Percentiles rank a stretch among this genome's conserved stretches.
Conservation (phyloP, 176 grass and related monocot genomes). For the Raddia distichophylla region DNA sequence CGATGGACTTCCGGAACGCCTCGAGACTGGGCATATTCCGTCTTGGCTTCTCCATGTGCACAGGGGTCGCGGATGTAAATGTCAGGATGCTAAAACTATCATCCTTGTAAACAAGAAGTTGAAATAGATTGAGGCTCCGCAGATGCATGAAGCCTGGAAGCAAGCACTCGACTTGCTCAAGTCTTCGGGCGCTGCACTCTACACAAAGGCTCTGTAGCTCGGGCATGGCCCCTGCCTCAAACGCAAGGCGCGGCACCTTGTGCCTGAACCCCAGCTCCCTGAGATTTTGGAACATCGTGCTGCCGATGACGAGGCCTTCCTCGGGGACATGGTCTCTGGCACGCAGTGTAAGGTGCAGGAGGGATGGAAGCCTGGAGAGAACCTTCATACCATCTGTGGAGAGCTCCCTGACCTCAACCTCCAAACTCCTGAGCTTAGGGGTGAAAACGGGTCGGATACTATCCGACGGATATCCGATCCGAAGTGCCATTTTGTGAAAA, state of each 20-base stretch:
- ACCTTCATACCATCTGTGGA: neutral
- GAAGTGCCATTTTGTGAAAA: too few species aligned
- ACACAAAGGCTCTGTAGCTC: neutral
- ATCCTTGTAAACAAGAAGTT: neutral
- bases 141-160: neutral
- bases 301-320: neutral
- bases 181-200: neutral
- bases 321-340: neutral
- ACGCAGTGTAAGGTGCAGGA: conserved; percentile 22
- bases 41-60: too few species aligned
- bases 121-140: neutral
- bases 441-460: too few species aligned
- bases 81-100: too few species aligned
- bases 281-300: conserved; percentile 2
- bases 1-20: too few species aligned
- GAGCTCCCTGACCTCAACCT: neutral
- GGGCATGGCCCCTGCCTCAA: conserved; percentile 8
- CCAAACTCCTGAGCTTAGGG: conserved; percentile 11
- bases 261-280: neutral
- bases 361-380: neutral
- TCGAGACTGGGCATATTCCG: too few species aligned
- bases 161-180: neutral
- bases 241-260: neutral
- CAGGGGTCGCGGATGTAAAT: too few species aligned
- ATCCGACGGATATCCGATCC: too few species aligned